Base-by-base conservation (phyloP, 768 basidiomycete genomes). In the Mycena galericulata region DNA sequence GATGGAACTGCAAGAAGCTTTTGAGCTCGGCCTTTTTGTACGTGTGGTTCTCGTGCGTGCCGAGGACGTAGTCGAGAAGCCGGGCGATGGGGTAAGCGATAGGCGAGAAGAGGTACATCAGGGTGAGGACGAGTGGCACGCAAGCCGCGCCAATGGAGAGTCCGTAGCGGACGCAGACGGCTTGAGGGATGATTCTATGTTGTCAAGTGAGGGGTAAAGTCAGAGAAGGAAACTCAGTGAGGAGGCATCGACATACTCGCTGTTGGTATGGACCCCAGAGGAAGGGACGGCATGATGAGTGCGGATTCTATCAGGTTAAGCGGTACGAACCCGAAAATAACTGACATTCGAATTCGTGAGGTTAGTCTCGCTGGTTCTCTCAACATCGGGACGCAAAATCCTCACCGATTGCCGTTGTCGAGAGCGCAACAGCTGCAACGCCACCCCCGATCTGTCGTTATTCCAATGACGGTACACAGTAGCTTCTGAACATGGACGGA, bases 61-160 rank as follows among this genome's bases (percentile, higher is more conserved):
- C n/a, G n/a, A n/a, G n/a, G n/a, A 88, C 90, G 92, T 95, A 94
- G 62, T 94, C 78, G 78, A 15, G 75, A 79, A 12, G 91, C n/a
- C n/a, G n/a, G n/a, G n/a, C n/a, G n/a, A n/a, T n/a, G n/a, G n/a
- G n/a, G n/a, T n/a, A n/a, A n/a, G n/a, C n/a, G n/a, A n/a, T n/a
- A n/a, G n/a, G n/a, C n/a, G n/a, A n/a, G n/a, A n/a, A n/a, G n/a
- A n/a, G n/a, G n/a, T 84, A 10, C n/a, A n/a, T n/a, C n/a, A n/a
- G n/a, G n/a, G n/a, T n/a, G n/a, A n/a, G n/a, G n/a, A n/a, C n/a
- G n/a, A n/a, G 95, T 92, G 0, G 93, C 0, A 92, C 89, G 62
- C 93, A 93, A n/a, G 79, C 83, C 0, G 94, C 94, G 18, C 95
- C 95, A 65, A 97, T 90, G 1, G 87, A 79, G 17, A 96, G 87